Conservation (phyloP, 1,284 basidiomycete genomes). For the Tylopilus sp. region DNA sequence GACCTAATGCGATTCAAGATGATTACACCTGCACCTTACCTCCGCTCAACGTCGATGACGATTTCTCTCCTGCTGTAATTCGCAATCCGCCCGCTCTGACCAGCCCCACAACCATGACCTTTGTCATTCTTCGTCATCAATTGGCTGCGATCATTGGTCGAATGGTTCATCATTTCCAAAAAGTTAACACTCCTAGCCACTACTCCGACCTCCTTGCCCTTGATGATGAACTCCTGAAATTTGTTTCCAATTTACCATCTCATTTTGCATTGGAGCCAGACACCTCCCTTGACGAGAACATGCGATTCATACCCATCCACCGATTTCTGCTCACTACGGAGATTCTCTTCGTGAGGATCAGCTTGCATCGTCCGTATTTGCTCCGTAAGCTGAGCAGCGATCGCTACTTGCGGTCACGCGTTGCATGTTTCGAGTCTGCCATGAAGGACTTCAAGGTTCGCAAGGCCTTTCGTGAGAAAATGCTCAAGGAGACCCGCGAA, state of each 20-base stretch:
- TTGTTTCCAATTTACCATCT: slow-evolving; percentile 72
- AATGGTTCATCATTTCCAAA: slow-evolving; percentile 95
- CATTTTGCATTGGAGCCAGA: slow-evolving; percentile 77
- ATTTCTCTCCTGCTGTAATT: slow-evolving; percentile 41
- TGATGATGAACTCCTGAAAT: slow-evolving; percentile 83
- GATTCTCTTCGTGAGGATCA: slow-evolving; percentile 75
- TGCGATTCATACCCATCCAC: slow-evolving; percentile 65
- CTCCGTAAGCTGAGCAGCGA: slow-evolving; percentile 69
- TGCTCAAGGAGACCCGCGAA: slow-evolving; percentile 58
- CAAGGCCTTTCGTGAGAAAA: slow-evolving; percentile 57
- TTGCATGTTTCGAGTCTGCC: slow-evolving; percentile 77
- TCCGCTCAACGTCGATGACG: slow-evolving; percentile 82
- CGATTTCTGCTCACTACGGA: slow-evolving; percentile 79
- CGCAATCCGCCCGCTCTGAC: slow-evolving; percentile 55
- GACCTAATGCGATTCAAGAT: slow-evolving; percentile 86
- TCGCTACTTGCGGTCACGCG: slow-evolving; percentile 70
- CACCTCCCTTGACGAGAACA: slow-evolving; percentile 67
- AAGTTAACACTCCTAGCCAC: slow-evolving; percentile 76
- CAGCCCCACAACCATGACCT: slow-evolving; percentile 81
- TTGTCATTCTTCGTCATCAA: slow-evolving; percentile 82
- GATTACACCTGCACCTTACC: slow-evolving; percentile 80
- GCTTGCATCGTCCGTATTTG: slow-evolving; percentile 75
- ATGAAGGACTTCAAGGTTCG: slow-evolving; percentile 73
- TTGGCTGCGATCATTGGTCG: slow-evolving; percentile 84
- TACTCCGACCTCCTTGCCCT: slow-evolving; percentile 83